Evolutionary conservation across 164 flowering plant genomes (phyloP).

Genomic region (Magnolia sinica): DNA sequence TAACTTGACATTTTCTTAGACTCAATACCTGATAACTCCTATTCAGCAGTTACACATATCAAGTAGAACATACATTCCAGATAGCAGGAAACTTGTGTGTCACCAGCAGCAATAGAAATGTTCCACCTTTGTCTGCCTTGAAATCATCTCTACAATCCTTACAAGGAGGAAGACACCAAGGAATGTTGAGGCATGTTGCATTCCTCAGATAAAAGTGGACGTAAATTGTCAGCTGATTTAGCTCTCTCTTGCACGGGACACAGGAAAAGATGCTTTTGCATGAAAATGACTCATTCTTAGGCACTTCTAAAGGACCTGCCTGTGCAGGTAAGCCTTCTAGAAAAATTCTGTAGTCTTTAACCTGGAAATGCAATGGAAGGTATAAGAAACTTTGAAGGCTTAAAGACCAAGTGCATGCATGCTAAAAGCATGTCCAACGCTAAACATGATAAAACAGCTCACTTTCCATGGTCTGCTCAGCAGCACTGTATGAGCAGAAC

Average conservation of each 20-base stretch:
- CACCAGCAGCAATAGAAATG: constrained; percentile 53
- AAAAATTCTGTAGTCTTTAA: constrained; percentile 45
- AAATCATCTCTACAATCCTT: constrained; percentile 18
- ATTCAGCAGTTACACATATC: not conserved
- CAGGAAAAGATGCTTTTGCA: constrained; percentile 51
- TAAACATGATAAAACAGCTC: not conserved
- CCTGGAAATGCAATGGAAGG: constrained; percentile 36
- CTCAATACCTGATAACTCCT: not conserved
- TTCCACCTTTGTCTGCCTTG: constrained; percentile 34
- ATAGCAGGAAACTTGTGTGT: constrained; percentile 68
- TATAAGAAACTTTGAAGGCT: not conserved
- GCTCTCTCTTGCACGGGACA: constrained; percentile 18
- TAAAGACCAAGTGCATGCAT: not conserved
- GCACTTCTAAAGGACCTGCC: constrained; percentile 18
- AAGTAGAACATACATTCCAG: constrained; percentile 38
- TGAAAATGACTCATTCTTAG: constrained; percentile 38
- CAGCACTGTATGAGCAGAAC: too few relatives aligned
- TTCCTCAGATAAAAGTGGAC: constrained; percentile 37
- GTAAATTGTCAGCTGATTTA: constrained; percentile 29
- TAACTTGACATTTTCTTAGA: not conserved
- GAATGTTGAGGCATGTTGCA: constrained; percentile 29
- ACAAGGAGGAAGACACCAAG: constrained; percentile 22
- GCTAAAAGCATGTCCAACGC: not conserved
- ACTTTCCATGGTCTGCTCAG: not conserved
- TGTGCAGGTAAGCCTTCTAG: constrained; percentile 51